Conservation (phyloP, 768 basidiomycete genomes). For the Calocybe gangraenosa region DNA sequence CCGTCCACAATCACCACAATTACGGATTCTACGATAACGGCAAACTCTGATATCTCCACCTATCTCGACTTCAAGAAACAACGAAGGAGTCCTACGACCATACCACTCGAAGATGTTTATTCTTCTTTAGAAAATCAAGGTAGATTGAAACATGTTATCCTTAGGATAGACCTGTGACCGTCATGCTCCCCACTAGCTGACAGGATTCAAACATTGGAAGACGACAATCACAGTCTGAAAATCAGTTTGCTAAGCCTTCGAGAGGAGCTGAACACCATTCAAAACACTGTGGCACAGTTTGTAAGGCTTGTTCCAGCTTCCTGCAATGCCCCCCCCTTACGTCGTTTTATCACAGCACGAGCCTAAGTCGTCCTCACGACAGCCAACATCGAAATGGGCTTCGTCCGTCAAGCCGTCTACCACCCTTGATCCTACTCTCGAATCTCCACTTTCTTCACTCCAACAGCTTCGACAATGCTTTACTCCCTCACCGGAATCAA, state of each 20-base stretch:
- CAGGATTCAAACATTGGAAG: slow-evolving; percentile 66
- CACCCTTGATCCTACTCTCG: slow-evolving; percentile 51
- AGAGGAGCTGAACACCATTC: slow-evolving; percentile 55
- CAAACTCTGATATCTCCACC: too few species aligned
- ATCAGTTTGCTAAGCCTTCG: slow-evolving; percentile 57
- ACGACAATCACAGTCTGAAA: slow-evolving; percentile 71
- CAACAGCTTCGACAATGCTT: slow-evolving; percentile 73
- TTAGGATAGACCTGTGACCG: too few species aligned
- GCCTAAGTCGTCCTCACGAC: slow-evolving; percentile 51
- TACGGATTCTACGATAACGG: too few species aligned
- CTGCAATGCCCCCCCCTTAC: slow-evolving; percentile 6
- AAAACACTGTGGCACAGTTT: slow-evolving; percentile 35
- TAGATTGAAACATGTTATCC: neutral
- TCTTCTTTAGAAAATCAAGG: neutral
- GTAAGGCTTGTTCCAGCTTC: slow-evolving; percentile 20
- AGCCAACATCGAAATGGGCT: slow-evolving; percentile 88
- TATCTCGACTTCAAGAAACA: too few species aligned
- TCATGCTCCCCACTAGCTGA: slow-evolving; percentile 43
- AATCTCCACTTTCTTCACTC: slow-evolving; percentile 79
- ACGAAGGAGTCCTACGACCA: too few species aligned
- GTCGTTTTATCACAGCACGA: slow-evolving; percentile 23
- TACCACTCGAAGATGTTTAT: neutral
- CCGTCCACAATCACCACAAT: too few species aligned
- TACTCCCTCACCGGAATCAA: slow-evolving; percentile 37
- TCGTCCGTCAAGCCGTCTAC: slow-evolving; percentile 79